Evolutionary conservation across 1,284 basidiomycete genomes (phyloP).

Genomic region (Tilletia caries): DNA sequence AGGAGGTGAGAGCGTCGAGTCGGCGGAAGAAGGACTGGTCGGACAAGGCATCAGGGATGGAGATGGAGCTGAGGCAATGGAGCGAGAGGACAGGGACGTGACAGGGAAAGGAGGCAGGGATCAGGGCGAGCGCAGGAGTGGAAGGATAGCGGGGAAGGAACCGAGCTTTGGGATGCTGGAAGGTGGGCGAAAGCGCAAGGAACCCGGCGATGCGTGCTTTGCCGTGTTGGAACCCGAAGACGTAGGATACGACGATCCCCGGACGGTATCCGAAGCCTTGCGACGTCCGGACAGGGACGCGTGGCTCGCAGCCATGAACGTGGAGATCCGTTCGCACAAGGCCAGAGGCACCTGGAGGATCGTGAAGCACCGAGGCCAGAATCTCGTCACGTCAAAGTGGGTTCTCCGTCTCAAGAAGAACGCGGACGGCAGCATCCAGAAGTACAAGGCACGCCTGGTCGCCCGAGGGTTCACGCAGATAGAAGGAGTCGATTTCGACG

Average conservation of each 20-base stretch:
- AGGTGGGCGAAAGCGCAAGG: not conserved
- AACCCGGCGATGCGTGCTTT: not conserved
- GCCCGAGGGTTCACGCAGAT: conserved; percentile 19
- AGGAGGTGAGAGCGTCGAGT: no score
- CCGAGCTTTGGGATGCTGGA: not conserved
- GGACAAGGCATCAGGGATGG: not conserved
- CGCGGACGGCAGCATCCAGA: conserved; percentile 11
- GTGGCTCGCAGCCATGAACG: conserved; percentile 1
- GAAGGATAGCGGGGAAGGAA: not conserved
- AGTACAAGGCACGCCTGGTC: conserved; percentile 18
- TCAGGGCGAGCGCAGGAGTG: not conserved
- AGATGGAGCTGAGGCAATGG: not conserved
- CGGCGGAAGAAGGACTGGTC: not conserved
- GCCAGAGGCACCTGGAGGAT: not conserved
- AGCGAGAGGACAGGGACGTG: not conserved
- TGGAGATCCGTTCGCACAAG: not conserved
- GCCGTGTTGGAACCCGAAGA: not conserved
- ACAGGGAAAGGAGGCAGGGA: not conserved
- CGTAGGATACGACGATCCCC: not conserved
- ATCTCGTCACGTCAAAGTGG: conserved; percentile 17
- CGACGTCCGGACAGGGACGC: not conserved
- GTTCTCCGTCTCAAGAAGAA: conserved; percentile 12
- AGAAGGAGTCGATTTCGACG: conserved; percentile 17
- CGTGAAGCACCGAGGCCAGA: not conserved
- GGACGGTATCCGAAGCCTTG: not conserved